These are phyloP conservation scores for Leishmania lainsoni DNA, from an alignment of 208 protist species.

Conservation along the genomic window DNA sequence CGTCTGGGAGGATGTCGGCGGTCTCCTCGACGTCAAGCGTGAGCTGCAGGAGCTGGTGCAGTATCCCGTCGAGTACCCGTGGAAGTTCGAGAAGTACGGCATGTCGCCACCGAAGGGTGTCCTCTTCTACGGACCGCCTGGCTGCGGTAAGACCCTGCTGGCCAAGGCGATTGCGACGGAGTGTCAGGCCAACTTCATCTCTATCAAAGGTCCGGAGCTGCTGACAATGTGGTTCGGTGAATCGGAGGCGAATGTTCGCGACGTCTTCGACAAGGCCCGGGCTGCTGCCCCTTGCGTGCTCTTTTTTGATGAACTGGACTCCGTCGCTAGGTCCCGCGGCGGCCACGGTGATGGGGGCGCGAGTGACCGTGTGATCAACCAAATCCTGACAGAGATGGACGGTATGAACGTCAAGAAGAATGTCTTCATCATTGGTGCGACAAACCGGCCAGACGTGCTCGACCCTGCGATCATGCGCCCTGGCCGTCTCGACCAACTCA, in stretches of 20 bases:
- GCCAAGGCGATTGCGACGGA: conserved; percentile 98
- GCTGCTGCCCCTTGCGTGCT: conserved; percentile 99
- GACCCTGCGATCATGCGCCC: conserved; percentile 99
- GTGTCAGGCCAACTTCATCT: conserved; percentile 99
- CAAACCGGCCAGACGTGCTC: conserved; percentile 99
- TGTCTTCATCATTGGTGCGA: conserved; percentile 99
- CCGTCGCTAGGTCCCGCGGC: conserved; percentile 98
- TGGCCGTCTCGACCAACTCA: conserved; percentile 94
- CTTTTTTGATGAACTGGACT: conserved; percentile 99
- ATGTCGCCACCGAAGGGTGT: conserved; percentile 98
- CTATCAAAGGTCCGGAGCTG: conserved; percentile 99
- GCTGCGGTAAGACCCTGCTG: conserved; percentile 99
- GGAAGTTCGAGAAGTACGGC: conserved; percentile 99
- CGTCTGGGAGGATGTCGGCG: conserved; percentile 99
- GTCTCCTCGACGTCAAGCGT: conserved; percentile 97
- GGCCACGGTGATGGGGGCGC: conserved; percentile 97
- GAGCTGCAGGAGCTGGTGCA: conserved; percentile 99
- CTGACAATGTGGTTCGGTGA: conserved; percentile 99
- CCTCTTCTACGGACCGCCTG: conserved; percentile 98
- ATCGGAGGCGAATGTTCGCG: conserved; percentile 99
- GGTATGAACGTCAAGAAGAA: conserved; percentile 99
- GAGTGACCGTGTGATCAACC: conserved; percentile 99
- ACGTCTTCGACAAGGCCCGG: conserved; percentile 99
- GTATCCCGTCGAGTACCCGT: conserved; percentile 99
- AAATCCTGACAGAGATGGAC: conserved; percentile 99